Conservation (phyloP, 2,329 filamentous ascomycete genomes). For the Teratosphaeria destructans region DNA sequence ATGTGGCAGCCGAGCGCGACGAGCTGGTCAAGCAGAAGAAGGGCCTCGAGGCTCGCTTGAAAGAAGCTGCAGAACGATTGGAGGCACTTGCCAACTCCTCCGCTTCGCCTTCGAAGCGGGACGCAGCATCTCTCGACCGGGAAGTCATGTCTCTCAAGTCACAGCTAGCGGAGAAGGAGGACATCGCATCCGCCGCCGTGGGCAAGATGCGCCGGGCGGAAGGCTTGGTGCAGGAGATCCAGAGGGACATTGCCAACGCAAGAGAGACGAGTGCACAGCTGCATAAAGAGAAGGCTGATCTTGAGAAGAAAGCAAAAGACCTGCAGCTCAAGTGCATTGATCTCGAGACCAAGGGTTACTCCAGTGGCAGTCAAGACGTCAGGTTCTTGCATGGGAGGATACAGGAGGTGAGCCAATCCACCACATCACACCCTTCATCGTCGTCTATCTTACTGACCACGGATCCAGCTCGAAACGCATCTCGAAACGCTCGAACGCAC, state of each 20-base stretch:
- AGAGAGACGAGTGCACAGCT: slow-evolving; percentile 71
- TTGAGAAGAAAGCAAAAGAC: slow-evolving; percentile 88
- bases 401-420: slow-evolving; percentile 63
- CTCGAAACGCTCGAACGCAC: slow-evolving; percentile 78
- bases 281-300: slow-evolving; percentile 76
- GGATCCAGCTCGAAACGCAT: slow-evolving; percentile 40
- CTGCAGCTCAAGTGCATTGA: slow-evolving; percentile 83
- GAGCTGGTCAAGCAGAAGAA: slow-evolving; percentile 80
- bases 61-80: slow-evolving; percentile 77
- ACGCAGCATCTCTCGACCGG: slow-evolving; percentile 78
- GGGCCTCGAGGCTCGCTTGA: slow-evolving; percentile 69
- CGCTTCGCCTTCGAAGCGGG: slow-evolving; percentile 76
- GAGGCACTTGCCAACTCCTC: slow-evolving; percentile 64
- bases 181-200: slow-evolving; percentile 80
- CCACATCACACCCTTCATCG: not conserved
- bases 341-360: slow-evolving; percentile 93
- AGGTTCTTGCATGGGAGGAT: slow-evolving; percentile 90
- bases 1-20: slow-evolving; percentile 76
- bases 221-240: slow-evolving; percentile 73
- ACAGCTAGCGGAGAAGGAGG: slow-evolving; percentile 80
- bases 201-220: slow-evolving; percentile 97
- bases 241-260: slow-evolving; percentile 82
- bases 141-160: slow-evolving; percentile 85
- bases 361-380: slow-evolving; percentile 86
- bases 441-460: slow-evolving; percentile 18